phyloP scores from a whole-genome alignment of 2,329 filamentous ascomycete species.

The Curvularia eragrostidis region DNA sequence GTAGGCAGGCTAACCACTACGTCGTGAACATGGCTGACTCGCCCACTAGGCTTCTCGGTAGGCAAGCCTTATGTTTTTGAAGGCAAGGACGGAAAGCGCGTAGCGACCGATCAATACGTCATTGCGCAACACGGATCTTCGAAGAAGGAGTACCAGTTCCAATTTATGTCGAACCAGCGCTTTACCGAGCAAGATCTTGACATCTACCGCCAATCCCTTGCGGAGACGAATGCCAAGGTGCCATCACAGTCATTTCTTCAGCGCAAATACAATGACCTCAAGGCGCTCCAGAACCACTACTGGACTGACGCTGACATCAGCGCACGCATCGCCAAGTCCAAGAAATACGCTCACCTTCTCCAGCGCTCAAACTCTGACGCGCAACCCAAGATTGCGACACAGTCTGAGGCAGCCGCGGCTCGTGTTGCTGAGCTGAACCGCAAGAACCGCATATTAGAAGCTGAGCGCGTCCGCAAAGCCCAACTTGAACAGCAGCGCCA shows the following conservation, averaged over 20 bases:
- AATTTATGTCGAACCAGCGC: conserved; percentile 82
- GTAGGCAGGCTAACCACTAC: conserved; percentile 54
- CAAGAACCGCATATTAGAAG: conserved; percentile 82
- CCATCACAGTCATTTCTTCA: conserved; percentile 74
- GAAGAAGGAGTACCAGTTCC: conserved; percentile 85
- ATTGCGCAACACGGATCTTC: conserved; percentile 82
- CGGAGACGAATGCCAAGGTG: conserved; percentile 70
- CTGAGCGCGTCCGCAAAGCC: conserved; percentile 88
- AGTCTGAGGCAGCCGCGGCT: conserved; percentile 73
- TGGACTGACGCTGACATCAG: conserved; percentile 87
- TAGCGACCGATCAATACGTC: conserved; percentile 87
- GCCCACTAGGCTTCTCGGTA: conserved; percentile 69
- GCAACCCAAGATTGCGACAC: conserved; percentile 62
- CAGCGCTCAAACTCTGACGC: conserved; percentile 72
- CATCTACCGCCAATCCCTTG: conserved; percentile 77
- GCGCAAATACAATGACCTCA: conserved; percentile 81
- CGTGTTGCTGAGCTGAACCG: conserved; percentile 83
- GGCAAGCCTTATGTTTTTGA: conserved; percentile 85
- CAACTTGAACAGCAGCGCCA: conserved; percentile 74
- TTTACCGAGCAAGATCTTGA: conserved; percentile 88
- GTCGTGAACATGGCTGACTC: conserved; percentile 30
- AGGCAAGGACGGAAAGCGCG: conserved; percentile 73
- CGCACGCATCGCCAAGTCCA: conserved; percentile 74
- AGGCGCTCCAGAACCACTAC: conserved; percentile 75
- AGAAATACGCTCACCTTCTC: conserved; percentile 55